These are phyloP conservation scores for Penicillium sp. DNA, from an alignment of 2,329 filamentous ascomycete genomes.

Conservation along the genomic window DNA sequence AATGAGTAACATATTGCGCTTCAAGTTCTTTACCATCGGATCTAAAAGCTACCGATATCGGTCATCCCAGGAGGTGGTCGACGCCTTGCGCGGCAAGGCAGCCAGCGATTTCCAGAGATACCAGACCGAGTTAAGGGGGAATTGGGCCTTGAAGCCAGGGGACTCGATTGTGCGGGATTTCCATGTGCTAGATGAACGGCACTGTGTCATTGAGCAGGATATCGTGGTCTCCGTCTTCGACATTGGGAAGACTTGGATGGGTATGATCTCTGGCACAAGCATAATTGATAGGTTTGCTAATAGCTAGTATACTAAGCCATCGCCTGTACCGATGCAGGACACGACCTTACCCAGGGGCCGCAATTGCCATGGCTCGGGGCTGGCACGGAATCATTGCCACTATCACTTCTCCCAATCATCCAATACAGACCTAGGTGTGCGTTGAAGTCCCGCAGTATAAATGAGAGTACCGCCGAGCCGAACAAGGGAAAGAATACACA, in stretches of 20 bases:
- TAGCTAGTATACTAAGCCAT: not conserved
- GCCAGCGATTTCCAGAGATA: not conserved
- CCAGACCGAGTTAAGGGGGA: not conserved
- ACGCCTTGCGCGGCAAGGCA: not conserved
- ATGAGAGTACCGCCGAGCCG: not conserved
- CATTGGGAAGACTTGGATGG: not conserved
- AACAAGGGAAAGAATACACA: not conserved
- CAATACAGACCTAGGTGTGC: not conserved
- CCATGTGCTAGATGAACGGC: not conserved
- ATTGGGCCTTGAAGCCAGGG: not conserved
- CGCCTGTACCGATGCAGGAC: not conserved
- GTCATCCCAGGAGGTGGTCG: not conserved
- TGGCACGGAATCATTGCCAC: not conserved
- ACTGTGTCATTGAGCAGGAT: not conserved
- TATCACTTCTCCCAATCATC: not conserved
- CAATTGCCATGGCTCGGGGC: not conserved
- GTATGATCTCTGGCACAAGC: not conserved
- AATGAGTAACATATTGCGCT: not conserved
- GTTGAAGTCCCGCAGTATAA: not conserved
- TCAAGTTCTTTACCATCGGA: not conserved
- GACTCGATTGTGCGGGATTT: not conserved
- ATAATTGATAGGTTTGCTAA: not conserved
- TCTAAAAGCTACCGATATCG: not conserved
- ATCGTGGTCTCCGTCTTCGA: not conserved
- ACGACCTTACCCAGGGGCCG: not conserved